Evolutionary conservation across 495 filamentous ascomycete species (phyloP).

Genomic region (Amphirosellinia nigrospora): DNA sequence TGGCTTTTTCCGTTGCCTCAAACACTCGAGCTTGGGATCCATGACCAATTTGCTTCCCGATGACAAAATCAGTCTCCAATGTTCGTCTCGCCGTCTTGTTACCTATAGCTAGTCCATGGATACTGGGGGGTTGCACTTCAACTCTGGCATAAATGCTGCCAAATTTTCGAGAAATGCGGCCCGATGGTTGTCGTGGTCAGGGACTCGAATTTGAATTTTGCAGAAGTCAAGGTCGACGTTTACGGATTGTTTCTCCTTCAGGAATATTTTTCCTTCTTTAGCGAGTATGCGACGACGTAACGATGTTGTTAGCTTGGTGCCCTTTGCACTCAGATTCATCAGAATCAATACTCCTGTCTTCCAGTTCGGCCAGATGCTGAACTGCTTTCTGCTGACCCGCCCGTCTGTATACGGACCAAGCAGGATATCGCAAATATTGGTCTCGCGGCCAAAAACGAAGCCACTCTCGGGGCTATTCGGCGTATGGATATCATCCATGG

Average conservation of each 20-base stretch:
- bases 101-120: background rate
- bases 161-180: background rate
- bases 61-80: background rate
- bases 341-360: background rate
- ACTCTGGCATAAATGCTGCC: background rate
- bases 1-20: background rate
- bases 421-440: background rate
- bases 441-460: background rate
- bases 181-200: background rate
- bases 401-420: background rate
- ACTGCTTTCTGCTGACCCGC: constrained; percentile 5
- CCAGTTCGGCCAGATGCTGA: background rate
- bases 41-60: background rate
- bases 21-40: background rate
- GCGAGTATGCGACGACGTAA: too few species aligned
- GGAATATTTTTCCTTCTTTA: too few species aligned
- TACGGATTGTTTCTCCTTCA: too few species aligned
- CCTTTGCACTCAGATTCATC: background rate
- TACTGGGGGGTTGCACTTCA: background rate
- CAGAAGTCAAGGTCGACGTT: background rate
- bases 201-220: background rate
- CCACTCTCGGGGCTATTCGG: background rate
- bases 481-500: background rate
- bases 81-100: background rate
- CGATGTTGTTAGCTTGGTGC: too few species aligned